These are phyloP conservation scores for Dioszegia aurantiaca DNA, from an alignment of 768 basidiomycete species.

Conservation along the genomic window DNA sequence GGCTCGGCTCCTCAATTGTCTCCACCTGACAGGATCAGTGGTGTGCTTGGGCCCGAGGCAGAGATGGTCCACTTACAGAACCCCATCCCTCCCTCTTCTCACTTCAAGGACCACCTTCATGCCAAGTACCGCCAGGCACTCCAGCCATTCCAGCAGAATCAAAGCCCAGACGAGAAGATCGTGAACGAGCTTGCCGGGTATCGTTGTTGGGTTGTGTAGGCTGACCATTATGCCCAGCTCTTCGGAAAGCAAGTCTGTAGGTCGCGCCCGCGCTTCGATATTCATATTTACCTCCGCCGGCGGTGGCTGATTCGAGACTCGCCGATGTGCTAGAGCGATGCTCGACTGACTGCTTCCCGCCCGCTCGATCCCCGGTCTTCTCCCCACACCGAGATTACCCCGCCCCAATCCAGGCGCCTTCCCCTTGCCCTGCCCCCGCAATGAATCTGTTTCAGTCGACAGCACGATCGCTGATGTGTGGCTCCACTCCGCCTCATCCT, in stretches of 20 bases:
- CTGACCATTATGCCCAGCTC: too few relatives aligned
- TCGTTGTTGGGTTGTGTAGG: constrained; percentile 19
- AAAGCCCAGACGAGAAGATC: constrained; percentile 31
- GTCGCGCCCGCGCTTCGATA: too few relatives aligned
- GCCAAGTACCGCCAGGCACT: constrained; percentile 25
- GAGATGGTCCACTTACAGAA: constrained; percentile 39
- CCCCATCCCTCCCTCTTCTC: constrained; percentile 17
- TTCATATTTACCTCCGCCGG: too few relatives aligned
- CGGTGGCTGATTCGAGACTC: neutral
- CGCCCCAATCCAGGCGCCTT: neutral
- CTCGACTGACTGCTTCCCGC: constrained; percentile 2
- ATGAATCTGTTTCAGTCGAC: neutral
- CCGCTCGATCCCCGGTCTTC: neutral
- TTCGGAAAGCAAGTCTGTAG: too few relatives aligned
- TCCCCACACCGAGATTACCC: neutral
- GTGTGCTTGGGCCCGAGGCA: too few relatives aligned
- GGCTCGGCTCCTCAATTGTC: neutral
- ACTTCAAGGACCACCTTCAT: constrained; percentile 29
- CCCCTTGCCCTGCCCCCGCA: neutral
- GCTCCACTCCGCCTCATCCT: constrained; percentile 16
- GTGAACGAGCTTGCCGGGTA: constrained; percentile 34
- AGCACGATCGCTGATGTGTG: constrained; percentile 9
- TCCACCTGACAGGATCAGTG: neutral
- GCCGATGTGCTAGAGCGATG: constrained; percentile 14
- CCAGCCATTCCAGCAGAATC: constrained; percentile 32